Conservation (phyloP, 2,329 filamentous ascomycete genomes). For the Penicillium sp. region DNA sequence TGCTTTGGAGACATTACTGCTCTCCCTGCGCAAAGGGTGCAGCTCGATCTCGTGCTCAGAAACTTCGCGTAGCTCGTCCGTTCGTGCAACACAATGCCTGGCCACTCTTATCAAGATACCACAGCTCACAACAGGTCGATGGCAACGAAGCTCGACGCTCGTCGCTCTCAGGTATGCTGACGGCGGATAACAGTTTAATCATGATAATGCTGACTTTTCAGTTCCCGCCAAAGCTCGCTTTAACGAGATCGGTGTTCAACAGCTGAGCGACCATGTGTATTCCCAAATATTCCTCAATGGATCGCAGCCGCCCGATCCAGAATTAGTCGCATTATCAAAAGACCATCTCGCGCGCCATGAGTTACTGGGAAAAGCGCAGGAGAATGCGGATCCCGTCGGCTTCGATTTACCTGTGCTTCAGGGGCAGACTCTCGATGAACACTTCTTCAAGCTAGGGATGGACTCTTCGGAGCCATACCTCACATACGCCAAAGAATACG, state of each 20-base stretch:
- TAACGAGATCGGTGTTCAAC: slow-evolving; percentile 94
- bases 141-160: slow-evolving; percentile 14
- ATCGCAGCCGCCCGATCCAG: slow-evolving; percentile 61
- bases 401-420: slow-evolving; percentile 84
- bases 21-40: slow-evolving; percentile 39
- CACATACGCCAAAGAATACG: slow-evolving; percentile 74
- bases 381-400: slow-evolving; percentile 73
- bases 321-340: slow-evolving; percentile 78
- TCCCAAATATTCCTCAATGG: slow-evolving; percentile 75
- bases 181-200: neutral
- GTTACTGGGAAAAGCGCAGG: slow-evolving; percentile 86
- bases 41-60: slow-evolving; percentile 31
- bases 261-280: slow-evolving; percentile 83
- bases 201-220: slow-evolving; percentile 27
- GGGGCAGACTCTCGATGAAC: slow-evolving; percentile 84
- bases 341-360: slow-evolving; percentile 87
- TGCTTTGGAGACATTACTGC: slow-evolving; percentile 36
- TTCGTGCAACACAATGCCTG: slow-evolving; percentile 22
- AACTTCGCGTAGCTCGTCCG: slow-evolving; percentile 28
- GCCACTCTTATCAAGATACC: slow-evolving; percentile 19
- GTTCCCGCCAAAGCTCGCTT: slow-evolving; percentile 66
- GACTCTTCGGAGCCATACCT: slow-evolving; percentile 88
- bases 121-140: slow-evolving; percentile 17
- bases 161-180: slow-evolving; percentile 36
- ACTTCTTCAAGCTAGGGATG: slow-evolving; percentile 86